phyloP scores from a whole-genome alignment of 208 protist genomes.

The Strigomonas galati region DNA sequence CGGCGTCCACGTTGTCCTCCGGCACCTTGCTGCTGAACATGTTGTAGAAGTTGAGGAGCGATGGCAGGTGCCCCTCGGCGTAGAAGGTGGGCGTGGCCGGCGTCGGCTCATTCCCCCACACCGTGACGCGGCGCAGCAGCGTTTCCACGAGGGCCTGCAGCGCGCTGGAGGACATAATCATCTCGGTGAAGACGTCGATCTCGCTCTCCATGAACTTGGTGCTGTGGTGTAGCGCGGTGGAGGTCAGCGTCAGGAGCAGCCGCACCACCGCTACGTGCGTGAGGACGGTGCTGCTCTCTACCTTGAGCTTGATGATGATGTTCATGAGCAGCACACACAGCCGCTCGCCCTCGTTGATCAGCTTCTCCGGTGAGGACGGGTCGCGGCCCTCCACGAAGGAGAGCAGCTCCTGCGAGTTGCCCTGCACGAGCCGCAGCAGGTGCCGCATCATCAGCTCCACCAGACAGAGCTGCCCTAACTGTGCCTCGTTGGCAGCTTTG shows the following conservation, averaged over 20 bases:
- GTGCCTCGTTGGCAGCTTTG: constrained; percentile 19
- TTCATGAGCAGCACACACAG: constrained; percentile 55
- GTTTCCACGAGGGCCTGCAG: constrained; percentile 33
- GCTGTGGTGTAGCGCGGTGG: constrained; percentile 71
- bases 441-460: constrained; percentile 66
- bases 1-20: not conserved
- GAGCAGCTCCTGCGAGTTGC: constrained; percentile 34
- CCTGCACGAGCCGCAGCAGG: constrained; percentile 27
- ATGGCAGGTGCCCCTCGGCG: constrained; percentile 8
- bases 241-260: constrained; percentile 73
- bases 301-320: constrained; percentile 35
- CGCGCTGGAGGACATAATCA: constrained; percentile 48
- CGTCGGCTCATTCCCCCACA: constrained; percentile 39
- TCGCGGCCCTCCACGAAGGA: constrained; percentile 24
- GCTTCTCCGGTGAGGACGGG: not conserved
- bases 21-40: not conserved
- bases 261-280: constrained; percentile 48
- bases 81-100: constrained; percentile 29
- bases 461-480: constrained; percentile 34
- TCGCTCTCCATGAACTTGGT: constrained; percentile 35
- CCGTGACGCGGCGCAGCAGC: constrained; percentile 45
- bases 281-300: constrained; percentile 31
- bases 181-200: constrained; percentile 79
- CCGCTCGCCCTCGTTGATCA: constrained; percentile 16
- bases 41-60: constrained; percentile 1